phyloP scores from a whole-genome alignment of 2,329 filamentous ascomycete genomes.

The Hypomyces rosellus region DNA sequence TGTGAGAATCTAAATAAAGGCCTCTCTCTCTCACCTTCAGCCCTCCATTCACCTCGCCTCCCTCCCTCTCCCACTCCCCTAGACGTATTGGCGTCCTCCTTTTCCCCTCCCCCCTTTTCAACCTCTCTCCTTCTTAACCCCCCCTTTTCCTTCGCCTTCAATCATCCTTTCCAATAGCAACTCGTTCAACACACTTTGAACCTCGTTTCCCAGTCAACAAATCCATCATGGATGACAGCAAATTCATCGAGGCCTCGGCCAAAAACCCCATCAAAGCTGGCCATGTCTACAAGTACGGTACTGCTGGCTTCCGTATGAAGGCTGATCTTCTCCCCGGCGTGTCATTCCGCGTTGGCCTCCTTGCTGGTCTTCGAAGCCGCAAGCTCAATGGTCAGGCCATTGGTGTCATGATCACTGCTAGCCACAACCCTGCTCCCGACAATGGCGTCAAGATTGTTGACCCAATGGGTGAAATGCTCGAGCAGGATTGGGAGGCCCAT shows the following conservation, averaged over 20 bases:
- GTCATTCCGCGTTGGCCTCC: slow-evolving; percentile 83
- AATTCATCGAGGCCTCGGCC: slow-evolving; percentile 54
- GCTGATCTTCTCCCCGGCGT: slow-evolving; percentile 83
- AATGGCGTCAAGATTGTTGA: slow-evolving; percentile 96
- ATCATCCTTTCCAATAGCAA: neutral
- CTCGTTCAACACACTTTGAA: neutral
- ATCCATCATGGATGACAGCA: slow-evolving; percentile 41
- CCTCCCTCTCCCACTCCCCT: neutral
- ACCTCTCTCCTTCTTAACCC: neutral
- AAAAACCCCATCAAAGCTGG: slow-evolving; percentile 54
- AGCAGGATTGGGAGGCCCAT: slow-evolving; percentile 88
- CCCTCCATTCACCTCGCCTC: neutral
- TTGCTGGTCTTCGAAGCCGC: slow-evolving; percentile 81
- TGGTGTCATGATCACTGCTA: slow-evolving; percentile 93
- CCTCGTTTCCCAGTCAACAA: neutral
- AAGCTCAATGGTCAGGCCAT: slow-evolving; percentile 87
- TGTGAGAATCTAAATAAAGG: slow-evolving; percentile 8
- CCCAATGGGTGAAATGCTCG: slow-evolving; percentile 95
- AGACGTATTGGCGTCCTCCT: neutral
- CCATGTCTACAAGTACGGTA: slow-evolving; percentile 58
- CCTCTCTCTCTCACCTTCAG: slow-evolving; percentile 4
- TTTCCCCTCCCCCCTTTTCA: neutral
- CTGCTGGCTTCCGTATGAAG: slow-evolving; percentile 63
- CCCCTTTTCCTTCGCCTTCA: neutral
- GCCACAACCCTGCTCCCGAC: slow-evolving; percentile 83